Base-by-base conservation (phyloP, 2,329 filamentous ascomycete species). In the Arthrinium puccinioides region DNA sequence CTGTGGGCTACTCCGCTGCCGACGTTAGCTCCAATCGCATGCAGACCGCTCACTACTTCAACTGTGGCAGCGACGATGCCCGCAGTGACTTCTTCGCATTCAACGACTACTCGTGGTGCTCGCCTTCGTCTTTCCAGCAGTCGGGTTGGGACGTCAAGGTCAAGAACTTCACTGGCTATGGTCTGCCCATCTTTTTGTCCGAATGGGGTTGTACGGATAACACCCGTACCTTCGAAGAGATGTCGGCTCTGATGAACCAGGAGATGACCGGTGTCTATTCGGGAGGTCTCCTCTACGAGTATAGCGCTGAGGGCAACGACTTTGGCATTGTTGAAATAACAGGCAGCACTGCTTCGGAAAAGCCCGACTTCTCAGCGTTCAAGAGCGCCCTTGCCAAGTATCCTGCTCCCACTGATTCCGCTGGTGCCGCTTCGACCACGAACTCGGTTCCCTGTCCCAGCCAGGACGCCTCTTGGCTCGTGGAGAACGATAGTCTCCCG, bases 281-380 rank as follows among this genome's bases (percentile, higher is more conserved):
- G 27, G 92, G 92, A 53, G 92, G 92, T 60, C 76, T 98, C 26
- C 85, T 96, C 61, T 98, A 96, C 67, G 89, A 97, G 65, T 98
- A 95, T 70, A 82, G 84, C 9, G 67, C 84, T 54, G 87, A 94
- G 63, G 71, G 72, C 43, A 87, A 81, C 66, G 72, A 81, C 31
- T 97, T 80, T 62, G 90, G 89, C 46, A 81, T 94, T 41, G 87
- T 89, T 56, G 64, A 76, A 40, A 69, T 92, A 54, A 55, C 61
- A 32, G 74, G 71, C 45, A 52, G 61, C 56, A 62, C 61, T 20
- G 62, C 72, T 39, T 64, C 60, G 21, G 74, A 82, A 46, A 63
- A 71, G 23, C 44, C 61, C 27, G 85, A 90, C 54, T 94, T 82
- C 62, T 58, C 63, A 32, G 62, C 62, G 44, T 69, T 75, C 51